Evolutionary conservation across 768 basidiomycete genomes (phyloP).

Genomic region (Mycena galericulata): DNA sequence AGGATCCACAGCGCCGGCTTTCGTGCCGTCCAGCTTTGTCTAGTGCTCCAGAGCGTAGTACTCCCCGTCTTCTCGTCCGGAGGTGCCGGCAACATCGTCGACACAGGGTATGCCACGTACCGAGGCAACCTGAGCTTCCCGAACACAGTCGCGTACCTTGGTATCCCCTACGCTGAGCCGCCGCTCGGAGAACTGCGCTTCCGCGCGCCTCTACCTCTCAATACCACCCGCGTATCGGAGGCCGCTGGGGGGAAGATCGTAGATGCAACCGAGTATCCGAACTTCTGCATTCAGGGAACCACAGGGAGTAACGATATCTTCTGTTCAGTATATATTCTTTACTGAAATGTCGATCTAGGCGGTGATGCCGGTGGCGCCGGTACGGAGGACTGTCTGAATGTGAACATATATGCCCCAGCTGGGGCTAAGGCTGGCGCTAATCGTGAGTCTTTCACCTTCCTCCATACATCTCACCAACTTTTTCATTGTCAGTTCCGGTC

Average conservation of each 20-base stretch:
- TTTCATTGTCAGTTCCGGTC: slow-evolving; percentile 52
- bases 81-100: slow-evolving; percentile 49
- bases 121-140: slow-evolving; percentile 63
- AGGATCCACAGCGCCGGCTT: background rate
- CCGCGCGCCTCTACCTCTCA: slow-evolving; percentile 63
- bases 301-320: slow-evolving; percentile 53
- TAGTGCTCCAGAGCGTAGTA: slow-evolving; percentile 1
- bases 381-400: slow-evolving; percentile 74
- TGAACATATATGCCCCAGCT: slow-evolving; percentile 72
- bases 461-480: background rate
- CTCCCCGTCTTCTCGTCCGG: slow-evolving; percentile 4
- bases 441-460: slow-evolving; percentile 50
- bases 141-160: slow-evolving; percentile 68
- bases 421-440: slow-evolving; percentile 59
- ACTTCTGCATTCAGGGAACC: slow-evolving; percentile 71
- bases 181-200: slow-evolving; percentile 65
- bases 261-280: slow-evolving; percentile 65
- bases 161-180: slow-evolving; percentile 70
- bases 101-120: slow-evolving; percentile 71
- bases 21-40: background rate
- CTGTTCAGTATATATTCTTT: background rate
- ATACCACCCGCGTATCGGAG: slow-evolving; percentile 56
- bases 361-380: slow-evolving; percentile 74
- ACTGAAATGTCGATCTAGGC: slow-evolving; percentile 40
- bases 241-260: slow-evolving; percentile 54